Evolutionary conservation across 257 asterid genomes (phyloP).

Genomic region (Ilex asprella): DNA sequence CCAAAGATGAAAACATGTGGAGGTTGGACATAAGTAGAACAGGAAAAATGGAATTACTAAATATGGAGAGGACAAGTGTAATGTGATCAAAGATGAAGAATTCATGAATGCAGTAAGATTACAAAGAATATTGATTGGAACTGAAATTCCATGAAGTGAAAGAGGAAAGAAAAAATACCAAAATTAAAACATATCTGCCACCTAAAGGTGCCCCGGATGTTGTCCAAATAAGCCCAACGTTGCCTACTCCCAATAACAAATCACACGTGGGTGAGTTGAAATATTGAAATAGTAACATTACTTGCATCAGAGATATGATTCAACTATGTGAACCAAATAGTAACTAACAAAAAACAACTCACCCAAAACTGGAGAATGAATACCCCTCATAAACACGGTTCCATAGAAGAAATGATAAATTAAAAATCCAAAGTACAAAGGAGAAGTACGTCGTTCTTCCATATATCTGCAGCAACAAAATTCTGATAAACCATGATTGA

Average conservation of each 20-base stretch:
- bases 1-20: no score
- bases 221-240: slow-evolving; percentile 69
- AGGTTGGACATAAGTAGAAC: no score
- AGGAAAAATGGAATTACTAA: no score
- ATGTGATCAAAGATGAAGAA: no score
- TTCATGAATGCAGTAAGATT: slow-evolving; percentile 4
- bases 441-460: slow-evolving; percentile 70
- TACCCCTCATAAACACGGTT: slow-evolving; percentile 86
- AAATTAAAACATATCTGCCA: slow-evolving; percentile 98
- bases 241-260: slow-evolving; percentile 39
- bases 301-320: slow-evolving; percentile 7
- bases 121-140: background rate
- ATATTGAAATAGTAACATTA: slow-evolving; percentile 3
- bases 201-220: slow-evolving; percentile 85
- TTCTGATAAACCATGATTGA: slow-evolving; percentile 38
- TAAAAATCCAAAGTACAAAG: slow-evolving; percentile 60
- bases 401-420: slow-evolving; percentile 59
- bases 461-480: slow-evolving; percentile 55
- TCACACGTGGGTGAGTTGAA: slow-evolving; percentile 2
- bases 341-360: slow-evolving; percentile 17
- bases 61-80: no score
- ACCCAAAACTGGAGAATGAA: slow-evolving; percentile 76
- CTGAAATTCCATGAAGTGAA: slow-evolving; percentile 6
- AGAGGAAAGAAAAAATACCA: slow-evolving; percentile 45
- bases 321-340: no score